A percentile compares a stretch with the other conserved stretches of the same genome.
Evolutionary conservation across 345 rosid species (phyloP).

Genomic region (Microcos paniculata): DNA sequence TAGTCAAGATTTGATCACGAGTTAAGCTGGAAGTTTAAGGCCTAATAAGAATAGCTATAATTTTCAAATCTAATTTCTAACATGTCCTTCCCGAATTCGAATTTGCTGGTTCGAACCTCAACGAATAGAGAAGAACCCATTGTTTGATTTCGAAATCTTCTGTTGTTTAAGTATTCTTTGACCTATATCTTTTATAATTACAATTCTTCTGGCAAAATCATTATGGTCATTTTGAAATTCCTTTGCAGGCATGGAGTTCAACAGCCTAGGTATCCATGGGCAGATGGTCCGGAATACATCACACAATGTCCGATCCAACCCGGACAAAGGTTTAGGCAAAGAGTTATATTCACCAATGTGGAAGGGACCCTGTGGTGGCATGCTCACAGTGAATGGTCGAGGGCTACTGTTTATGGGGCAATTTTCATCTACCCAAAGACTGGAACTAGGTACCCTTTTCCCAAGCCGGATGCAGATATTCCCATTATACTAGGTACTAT

Average conservation of each 20-base stretch:
- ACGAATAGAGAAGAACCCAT: not conserved
- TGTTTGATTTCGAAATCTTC: too few species aligned
- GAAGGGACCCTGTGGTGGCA: conserved; percentile 64
- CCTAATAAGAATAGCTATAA: not conserved
- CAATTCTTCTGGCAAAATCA: not conserved
- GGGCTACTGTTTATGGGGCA: conserved; percentile 49
- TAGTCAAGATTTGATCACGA: not conserved
- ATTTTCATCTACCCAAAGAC: conserved; percentile 26
- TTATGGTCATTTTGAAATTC: not conserved
- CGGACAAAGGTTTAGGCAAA: conserved; percentile 34
- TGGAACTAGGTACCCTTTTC: conserved; percentile 28
- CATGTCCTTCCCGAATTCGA: too few species aligned
- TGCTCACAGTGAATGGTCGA: conserved; percentile 51
- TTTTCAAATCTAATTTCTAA: not conserved
- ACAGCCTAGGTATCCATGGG: conserved; percentile 54
- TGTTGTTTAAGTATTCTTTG: too few species aligned
- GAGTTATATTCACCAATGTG: conserved; percentile 28
- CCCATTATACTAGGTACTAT: conserved; percentile 40
- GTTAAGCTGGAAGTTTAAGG: not conserved
- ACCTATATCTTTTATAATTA: too few species aligned
- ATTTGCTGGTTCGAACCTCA: too few species aligned
- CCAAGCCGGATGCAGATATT: conserved; percentile 33
- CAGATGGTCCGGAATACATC: conserved; percentile 50
- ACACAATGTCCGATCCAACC: conserved; percentile 49
- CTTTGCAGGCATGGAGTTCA: conserved; percentile 46